Percentiles rank a stretch among this genome's conserved stretches.
Evolutionary conservation across 2,329 filamentous ascomycete species (phyloP).

Genomic region (Claviceps pazoutovae): DNA sequence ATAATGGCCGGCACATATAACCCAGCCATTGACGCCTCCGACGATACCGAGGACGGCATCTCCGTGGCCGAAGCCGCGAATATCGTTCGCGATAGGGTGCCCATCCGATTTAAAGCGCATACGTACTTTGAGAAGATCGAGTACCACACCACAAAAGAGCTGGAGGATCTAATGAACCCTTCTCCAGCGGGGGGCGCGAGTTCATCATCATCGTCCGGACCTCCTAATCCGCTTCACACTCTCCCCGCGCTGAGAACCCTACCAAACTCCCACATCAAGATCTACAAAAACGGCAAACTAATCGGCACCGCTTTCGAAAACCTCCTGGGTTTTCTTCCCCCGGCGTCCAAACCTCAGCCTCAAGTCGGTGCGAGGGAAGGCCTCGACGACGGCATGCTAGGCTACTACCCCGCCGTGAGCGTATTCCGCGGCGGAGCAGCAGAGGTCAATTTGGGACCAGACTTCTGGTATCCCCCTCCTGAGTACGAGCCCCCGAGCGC

Average conservation of each 20-base stretch:
- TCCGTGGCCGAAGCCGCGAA: slow-evolving; percentile 51
- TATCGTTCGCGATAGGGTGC: slow-evolving; percentile 87
- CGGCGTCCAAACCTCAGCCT: slow-evolving; percentile 61
- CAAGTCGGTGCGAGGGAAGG: slow-evolving; percentile 69
- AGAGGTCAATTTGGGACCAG: slow-evolving; percentile 85
- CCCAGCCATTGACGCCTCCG: slow-evolving; percentile 58
- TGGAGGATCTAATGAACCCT: slow-evolving; percentile 72
- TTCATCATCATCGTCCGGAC: slow-evolving; percentile 34
- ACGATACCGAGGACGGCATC: slow-evolving; percentile 25
- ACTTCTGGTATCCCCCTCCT: slow-evolving; percentile 80
- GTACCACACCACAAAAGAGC: slow-evolving; percentile 73
- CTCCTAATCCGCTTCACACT: slow-evolving; percentile 59
- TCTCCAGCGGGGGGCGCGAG: slow-evolving; percentile 31
- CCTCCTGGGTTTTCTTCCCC: slow-evolving; percentile 80
- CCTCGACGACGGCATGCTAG: slow-evolving; percentile 86
- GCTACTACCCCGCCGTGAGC: slow-evolving; percentile 88
- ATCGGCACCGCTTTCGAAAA: slow-evolving; percentile 83
- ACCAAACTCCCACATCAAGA: slow-evolving; percentile 69
- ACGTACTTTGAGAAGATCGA: slow-evolving; percentile 90
- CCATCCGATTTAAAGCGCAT: slow-evolving; percentile 85
- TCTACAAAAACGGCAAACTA: slow-evolving; percentile 83
- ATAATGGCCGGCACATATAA: slow-evolving; percentile 81
- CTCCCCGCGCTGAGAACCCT: slow-evolving; percentile 68
- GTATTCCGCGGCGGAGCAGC: slow-evolving; percentile 84
- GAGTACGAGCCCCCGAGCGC: slow-evolving; percentile 34